Percentiles rank a stretch among this genome's conserved stretches.
Conservation (phyloP, 768 basidiomycete genomes). For the Lanmaoa pseudosensibilis region DNA sequence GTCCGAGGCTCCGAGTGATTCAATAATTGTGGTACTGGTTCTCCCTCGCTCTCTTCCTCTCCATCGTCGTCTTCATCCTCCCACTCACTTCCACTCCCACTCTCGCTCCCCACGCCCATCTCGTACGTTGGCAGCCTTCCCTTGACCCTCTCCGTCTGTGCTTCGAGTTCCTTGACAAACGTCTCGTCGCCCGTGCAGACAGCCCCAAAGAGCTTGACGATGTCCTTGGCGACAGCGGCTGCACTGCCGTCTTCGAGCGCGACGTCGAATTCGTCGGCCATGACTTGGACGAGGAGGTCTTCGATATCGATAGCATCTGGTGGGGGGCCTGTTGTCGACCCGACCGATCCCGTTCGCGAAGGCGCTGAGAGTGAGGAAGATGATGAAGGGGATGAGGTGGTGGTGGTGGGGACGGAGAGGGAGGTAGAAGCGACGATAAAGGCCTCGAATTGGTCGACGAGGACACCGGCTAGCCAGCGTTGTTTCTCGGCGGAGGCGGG, state of each 20-base stretch:
- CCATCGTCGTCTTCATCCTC: conserved; percentile 43
- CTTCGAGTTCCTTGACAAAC: conserved; percentile 61
- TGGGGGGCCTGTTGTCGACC: neutral
- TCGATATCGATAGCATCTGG: conserved; percentile 79
- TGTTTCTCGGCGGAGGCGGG: conserved; percentile 69
- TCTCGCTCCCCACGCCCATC: conserved; percentile 38
- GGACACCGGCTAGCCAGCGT: conserved; percentile 78
- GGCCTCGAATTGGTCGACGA: conserved; percentile 78
- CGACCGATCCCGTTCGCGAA: neutral
- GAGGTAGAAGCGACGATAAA: conserved; percentile 35
- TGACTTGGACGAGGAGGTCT: conserved; percentile 76
- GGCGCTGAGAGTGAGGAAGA: no score
- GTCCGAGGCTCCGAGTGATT: conserved; percentile 34
- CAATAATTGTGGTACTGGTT: conserved; percentile 57
- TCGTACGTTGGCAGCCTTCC: conserved; percentile 57
- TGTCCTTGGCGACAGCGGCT: conserved; percentile 67
- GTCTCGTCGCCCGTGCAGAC: conserved; percentile 45
- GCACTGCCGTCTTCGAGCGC: conserved; percentile 84
- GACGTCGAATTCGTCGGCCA: conserved; percentile 86
- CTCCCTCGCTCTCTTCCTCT: conserved; percentile 43
- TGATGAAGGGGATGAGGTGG: no score
- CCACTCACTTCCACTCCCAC: conserved; percentile 46
- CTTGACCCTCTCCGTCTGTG: conserved; percentile 53
- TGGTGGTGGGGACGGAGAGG: neutral
- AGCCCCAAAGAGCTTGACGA: conserved; percentile 68